These are phyloP conservation scores for Scheffersomyces lignosus DNA, from an alignment of 805 yeast genomes.

Conservation along the genomic window DNA sequence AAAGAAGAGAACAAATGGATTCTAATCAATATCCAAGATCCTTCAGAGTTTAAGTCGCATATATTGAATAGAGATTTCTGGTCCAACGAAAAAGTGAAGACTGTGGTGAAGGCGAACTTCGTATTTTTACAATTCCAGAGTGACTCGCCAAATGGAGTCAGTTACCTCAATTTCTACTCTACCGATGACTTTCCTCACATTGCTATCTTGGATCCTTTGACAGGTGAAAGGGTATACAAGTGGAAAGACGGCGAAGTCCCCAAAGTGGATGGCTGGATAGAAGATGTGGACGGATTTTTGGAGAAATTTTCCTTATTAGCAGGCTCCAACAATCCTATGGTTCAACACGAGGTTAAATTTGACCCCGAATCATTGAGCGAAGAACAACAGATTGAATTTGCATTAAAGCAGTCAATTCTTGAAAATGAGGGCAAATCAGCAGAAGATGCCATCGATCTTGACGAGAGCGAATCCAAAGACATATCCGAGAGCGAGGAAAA, in stretches of 20 bases:
- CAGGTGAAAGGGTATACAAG: slow-evolving; percentile 81
- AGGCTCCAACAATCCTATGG: slow-evolving; percentile 63
- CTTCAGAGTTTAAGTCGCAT: slow-evolving; percentile 83
- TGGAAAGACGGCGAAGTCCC: slow-evolving; percentile 75
- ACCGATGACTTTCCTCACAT: slow-evolving; percentile 78
- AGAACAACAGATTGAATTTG: slow-evolving; percentile 80
- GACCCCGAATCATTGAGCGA: slow-evolving; percentile 71
- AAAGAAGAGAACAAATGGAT: slow-evolving; percentile 73
- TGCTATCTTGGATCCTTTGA: slow-evolving; percentile 89
- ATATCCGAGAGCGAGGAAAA: slow-evolving; percentile 5
- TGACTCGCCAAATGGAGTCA: slow-evolving; percentile 73
- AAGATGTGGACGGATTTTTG: slow-evolving; percentile 71
- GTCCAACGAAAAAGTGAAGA: slow-evolving; percentile 69
- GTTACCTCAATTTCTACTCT: slow-evolving; percentile 72
- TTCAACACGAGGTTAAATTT: slow-evolving; percentile 55
- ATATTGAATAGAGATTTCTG: slow-evolving; percentile 90
- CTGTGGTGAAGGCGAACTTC: slow-evolving; percentile 63
- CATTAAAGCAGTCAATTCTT: slow-evolving; percentile 62
- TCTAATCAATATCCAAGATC: slow-evolving; percentile 83
- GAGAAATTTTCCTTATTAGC: slow-evolving; percentile 63
- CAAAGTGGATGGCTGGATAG: slow-evolving; percentile 55
- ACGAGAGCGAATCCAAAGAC: slow-evolving; percentile 5
- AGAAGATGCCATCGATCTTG: slow-evolving; percentile 19
- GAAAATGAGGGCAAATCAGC: slow-evolving; percentile 5
- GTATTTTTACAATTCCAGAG: slow-evolving; percentile 82